Conservation (phyloP, 140 eudicot species). For the Cichorium intybus region DNA sequence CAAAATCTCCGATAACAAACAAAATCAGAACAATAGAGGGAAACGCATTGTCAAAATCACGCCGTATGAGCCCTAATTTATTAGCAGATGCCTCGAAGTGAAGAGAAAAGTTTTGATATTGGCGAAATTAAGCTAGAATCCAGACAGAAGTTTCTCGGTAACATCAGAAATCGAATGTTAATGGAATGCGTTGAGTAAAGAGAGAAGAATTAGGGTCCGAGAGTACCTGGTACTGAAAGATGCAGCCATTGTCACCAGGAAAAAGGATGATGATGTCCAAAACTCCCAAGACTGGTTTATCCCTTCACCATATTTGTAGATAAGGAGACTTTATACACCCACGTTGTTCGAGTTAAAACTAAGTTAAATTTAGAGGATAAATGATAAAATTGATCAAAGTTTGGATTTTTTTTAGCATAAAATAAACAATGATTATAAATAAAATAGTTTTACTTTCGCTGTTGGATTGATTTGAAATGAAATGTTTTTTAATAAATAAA, state of each 20-base stretch:
- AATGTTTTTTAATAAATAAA: no score
- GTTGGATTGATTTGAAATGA: no score
- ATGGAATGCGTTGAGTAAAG: not conserved
- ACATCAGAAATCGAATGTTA: not conserved
- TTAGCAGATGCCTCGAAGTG: conserved; percentile 3
- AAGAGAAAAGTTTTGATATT: not conserved
- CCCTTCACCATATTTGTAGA: conserved; percentile 27
- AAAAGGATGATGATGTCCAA: conserved; percentile 22
- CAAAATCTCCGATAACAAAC: not conserved
- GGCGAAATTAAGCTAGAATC: not conserved
- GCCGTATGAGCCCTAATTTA: conserved; percentile 23
- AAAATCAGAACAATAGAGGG: not conserved
- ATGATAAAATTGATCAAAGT: no score
- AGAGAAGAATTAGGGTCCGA: conserved; percentile 17
- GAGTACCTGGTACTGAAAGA: conserved; percentile 28
- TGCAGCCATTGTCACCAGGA: conserved; percentile 31
- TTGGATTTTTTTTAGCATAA: no score
- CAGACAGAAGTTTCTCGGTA: not conserved
- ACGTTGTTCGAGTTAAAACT: not conserved
- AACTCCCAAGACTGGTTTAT: conserved; percentile 17
- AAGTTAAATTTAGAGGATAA: no score
- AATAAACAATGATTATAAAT: no score
- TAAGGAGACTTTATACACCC: conserved; percentile 5
- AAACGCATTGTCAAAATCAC: not conserved
- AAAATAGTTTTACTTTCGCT: no score